Evolutionary conservation across 306 rosid species (phyloP), one percentile per base, ranked within the genome.

Genomic region (Abrus precatorius): DNA sequence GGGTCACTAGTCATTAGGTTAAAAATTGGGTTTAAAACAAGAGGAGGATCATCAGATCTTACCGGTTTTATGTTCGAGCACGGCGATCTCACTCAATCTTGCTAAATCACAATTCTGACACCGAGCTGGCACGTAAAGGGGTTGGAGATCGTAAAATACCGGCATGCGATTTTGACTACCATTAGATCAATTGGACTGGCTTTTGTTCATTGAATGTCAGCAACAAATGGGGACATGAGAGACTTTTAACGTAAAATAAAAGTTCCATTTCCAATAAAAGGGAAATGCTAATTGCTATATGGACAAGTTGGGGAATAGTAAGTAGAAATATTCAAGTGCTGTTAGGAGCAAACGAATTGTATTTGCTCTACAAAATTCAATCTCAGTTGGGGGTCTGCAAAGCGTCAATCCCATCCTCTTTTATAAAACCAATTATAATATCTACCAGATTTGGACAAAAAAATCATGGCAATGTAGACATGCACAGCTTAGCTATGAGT

Each of bases 401-500:
- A 47, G 56, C 10, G 45, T 33, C 61, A 33, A n/a, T n/a, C 4
- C 50, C 50, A 33, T 9, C 69, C 14, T 20, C 47, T 44, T 27
- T 47, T 11, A 79, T 59, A 41, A 34, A 64, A 81, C 66, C 27
- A 56, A 44, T 20, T 28, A 74, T 27, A 33, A 27, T 69, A 56
- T 75, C 61, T 1, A 20, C 80, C 13, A 32, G 69, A 81, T 56
- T 43, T 64, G 79, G 59, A 81, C 30, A 65, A 78, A 78, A 75
- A 76, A 59, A 81, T 78, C n/a, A 47, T 69, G 61, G 33, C 30
- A 7, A 78, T 78, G 76, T 29, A 56, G 83, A 56, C 72, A 78
- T 66, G 66, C 68, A 78, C 44, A 57, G 50, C 85, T 87, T 85
- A 83, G 40, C 73, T 83, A 78, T n/a, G 79, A 74, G 80, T 8